phyloP scores from a whole-genome alignment of 2,329 filamentous ascomycete species.

The Colletotrichum theobromicola region DNA sequence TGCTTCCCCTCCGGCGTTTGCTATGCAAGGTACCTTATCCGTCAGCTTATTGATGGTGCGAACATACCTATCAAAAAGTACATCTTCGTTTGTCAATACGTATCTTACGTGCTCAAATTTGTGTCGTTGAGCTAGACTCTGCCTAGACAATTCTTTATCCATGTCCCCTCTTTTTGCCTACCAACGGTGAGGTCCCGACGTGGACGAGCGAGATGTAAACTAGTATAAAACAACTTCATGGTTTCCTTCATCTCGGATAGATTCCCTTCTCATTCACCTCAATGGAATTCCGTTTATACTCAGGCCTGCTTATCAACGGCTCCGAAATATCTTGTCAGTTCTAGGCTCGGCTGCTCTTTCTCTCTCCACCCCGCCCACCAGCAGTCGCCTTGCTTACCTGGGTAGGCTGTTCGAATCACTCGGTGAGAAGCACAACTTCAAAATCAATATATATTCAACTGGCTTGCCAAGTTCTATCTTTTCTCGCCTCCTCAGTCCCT shows the following conservation, averaged over 20 bases:
- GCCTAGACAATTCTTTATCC: neutral
- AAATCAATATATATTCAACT: too few relatives aligned
- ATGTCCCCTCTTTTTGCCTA: neutral
- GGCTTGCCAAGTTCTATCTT: neutral
- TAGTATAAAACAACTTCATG: constrained; percentile 12
- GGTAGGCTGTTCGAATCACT: neutral
- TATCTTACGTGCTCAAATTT: neutral
- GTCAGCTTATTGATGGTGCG: neutral
- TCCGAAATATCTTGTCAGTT: neutral
- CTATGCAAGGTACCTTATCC: neutral
- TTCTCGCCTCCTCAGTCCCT: neutral
- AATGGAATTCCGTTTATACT: neutral
- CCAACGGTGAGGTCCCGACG: neutral
- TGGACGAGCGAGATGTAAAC: neutral
- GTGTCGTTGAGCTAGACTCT: neutral
- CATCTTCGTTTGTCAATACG: neutral
- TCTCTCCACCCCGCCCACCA: neutral
- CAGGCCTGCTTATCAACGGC: neutral
- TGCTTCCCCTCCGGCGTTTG: neutral
- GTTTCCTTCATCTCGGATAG: neutral
- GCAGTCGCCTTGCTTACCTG: neutral
- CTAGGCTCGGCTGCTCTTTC: neutral
- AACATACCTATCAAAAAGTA: neutral
- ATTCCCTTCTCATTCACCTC: neutral
- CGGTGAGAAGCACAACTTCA: too few relatives aligned